Base-by-base conservation (phyloP, 2,329 filamentous ascomycete species). In the Epichloe glyceriae region DNA sequence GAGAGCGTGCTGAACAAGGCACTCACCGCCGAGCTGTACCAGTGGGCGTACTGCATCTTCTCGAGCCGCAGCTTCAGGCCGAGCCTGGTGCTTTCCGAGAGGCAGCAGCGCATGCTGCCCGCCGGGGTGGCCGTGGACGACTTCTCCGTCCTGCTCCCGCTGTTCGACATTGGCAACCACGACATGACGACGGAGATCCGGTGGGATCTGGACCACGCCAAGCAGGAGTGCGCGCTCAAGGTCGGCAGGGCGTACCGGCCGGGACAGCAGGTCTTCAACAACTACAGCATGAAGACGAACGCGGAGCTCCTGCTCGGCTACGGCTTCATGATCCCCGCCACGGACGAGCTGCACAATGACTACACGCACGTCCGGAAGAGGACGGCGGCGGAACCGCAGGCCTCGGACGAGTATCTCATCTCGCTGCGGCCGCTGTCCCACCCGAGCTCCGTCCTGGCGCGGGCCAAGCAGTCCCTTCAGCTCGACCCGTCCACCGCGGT, bases 271-370 rank as follows among this genome's bases (percentile, higher is more conserved):
- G 64, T 81, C 22, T 82, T 73, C 59, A 86, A 87, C 68, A 88
- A 86, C 62, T 89, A 89, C 60, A 85, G 85, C 33, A 64, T 70
- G 60, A 86, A 87, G 64, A 86, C 83, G 6, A 89, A 88, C 58
- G 83, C 82, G 52, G 83, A 87, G 66, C 68, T 85, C 22, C 70
- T 85, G 1, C 67, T 84, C 2, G 80, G 75, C 0, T 85, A 85
- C 58, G 79, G 80, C 2, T 84, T 84, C 60, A 70, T 77, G 54
- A 60, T 83, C 0, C 71, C 74, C 1, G 66, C 72, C 49, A 70
- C 69, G 0, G 62, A 65, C 0, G 62, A 59, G 4, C 64, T 80
- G 51, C 78, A 82, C 60, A 81, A 81, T 56, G 78, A 81, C 61
- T 81, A 81, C 58, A 64, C 77, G 1, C 78, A 82, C 58, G 66